Evolutionary conservation across 1,284 basidiomycete genomes (phyloP), one percentile per base, ranked within the genome.

Genomic region (Irpex rosettiformis): DNA sequence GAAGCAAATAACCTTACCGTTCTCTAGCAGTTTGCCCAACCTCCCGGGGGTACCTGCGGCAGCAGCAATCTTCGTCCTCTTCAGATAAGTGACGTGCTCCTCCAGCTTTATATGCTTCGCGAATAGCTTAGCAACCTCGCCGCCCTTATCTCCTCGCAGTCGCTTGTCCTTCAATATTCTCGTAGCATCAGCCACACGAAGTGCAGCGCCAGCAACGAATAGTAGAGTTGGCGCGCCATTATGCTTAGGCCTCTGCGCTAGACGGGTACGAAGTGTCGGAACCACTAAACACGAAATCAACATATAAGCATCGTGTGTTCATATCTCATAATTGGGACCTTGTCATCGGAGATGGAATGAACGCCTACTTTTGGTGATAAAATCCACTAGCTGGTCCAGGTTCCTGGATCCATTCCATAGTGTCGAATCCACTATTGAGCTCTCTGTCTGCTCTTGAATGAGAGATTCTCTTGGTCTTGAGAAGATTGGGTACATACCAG

Each of bases 41-140:
- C 92, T 81, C 42, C 88, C 87, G 52, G 92, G 91, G 8, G 92
- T 94, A 22, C 93, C 93, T 24, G 88, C 88, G 29, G 91, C 92
- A 27, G 86, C 79, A 18, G 86, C 87, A 51, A 94, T 80, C 68
- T 86, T 90, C 16, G 90, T 91, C 62, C 83, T 79, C 69, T 80
- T 80, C 64, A 94, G 76, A 73, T 91, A 91, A 18, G 81, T 75
- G 65, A 88, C 83, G 69, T 94, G 92, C 60, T 93, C 88, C 56
- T 85, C 77, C 47, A 94, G 77, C 73, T 93, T 94, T 74, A 93
- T 85, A 69, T 94, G 92, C 72, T 86, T 91, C 48, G 92, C 89
- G 66, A 94, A 94, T 30, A 93, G 79, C 70, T 94, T 94, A 28
- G 88, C 91, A 43, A 93, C 84, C 62, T 93, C 89, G 27, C 88